Base-by-base conservation (phyloP, 495 filamentous ascomycete genomes). In the Clavariopsis aquatica region DNA sequence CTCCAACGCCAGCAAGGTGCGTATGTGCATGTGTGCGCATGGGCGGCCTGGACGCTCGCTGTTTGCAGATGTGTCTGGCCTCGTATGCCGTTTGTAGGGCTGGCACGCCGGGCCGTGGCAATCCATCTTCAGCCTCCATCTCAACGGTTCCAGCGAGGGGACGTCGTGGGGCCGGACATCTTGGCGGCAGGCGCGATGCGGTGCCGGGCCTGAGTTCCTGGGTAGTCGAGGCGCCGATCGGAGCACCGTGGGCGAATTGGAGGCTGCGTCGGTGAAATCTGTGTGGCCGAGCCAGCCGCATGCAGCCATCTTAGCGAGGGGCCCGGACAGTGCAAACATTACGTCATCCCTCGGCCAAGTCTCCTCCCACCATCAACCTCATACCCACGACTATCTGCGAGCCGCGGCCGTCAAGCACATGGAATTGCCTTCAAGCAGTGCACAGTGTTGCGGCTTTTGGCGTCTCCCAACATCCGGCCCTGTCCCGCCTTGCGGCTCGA, bases 361-460 rank as follows among this genome's bases (percentile, higher is more conserved):
- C 46, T 28, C 47, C 45, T 12, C 20, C 38, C 12, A 43, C 38
- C 38, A 43, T 24, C 47, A 49, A 49, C 47, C 47, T 49, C 47
- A 24, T 23, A 24, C 47, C 47, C 19, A 15, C 12, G 15, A 27
- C 53, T 43, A 36, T 8, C 15, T 43, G 13, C 38, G 8, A 43
- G 20, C 47, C 58, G 58, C 58, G 58, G 58, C 58, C 58, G 58
- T 52, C 58, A 61, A 38, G 36, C 45, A 45, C 55, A 51, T 51
- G 24, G 22, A 2, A 45, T 45, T 7, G 19, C 8, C 13, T 58
- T 36, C 6, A 26, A 27, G 36, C 38, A 43, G n/a, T 43, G 9
- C 13, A 17, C 38, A n/a, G 3, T 17, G 3, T n/a, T 43, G 12
- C 2, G 15, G 12, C 6, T 43, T n/a, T n/a, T n/a, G n/a, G n/a